These are phyloP conservation scores for Lachnellula cervina DNA, from an alignment of 2,329 filamentous ascomycete genomes.

Conservation along the genomic window DNA sequence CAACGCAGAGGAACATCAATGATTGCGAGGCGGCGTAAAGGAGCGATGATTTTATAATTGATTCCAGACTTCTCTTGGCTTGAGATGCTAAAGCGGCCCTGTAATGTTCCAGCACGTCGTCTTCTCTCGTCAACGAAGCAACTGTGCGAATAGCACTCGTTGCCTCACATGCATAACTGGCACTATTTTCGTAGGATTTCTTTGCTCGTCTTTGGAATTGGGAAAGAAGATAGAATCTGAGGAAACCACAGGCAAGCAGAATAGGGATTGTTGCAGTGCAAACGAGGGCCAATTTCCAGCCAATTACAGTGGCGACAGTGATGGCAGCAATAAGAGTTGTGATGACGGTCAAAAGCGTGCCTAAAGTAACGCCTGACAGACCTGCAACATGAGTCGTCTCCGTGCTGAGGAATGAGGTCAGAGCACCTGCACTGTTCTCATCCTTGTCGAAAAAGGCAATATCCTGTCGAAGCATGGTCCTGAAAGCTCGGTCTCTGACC, in stretches of 20 bases:
- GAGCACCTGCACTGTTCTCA: constrained; percentile 80
- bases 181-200: constrained; percentile 72
- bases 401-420: constrained; percentile 84
- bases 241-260: constrained; percentile 75
- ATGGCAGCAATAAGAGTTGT: constrained; percentile 77
- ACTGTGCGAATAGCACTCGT: constrained; percentile 93
- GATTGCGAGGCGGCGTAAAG: constrained; percentile 85
- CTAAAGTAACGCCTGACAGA: constrained; percentile 80
- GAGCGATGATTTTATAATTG: constrained; percentile 68
- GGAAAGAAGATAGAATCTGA: constrained; percentile 79
- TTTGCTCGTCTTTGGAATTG: constrained; percentile 76
- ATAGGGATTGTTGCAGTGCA: constrained; percentile 75
- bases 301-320: constrained; percentile 64
- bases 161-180: constrained; percentile 86
- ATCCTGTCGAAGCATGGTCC: constrained; percentile 85
- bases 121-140: constrained; percentile 81
- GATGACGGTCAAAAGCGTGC: constrained; percentile 73
- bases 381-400: constrained; percentile 87
- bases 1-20: constrained; percentile 75
- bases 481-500: constrained; percentile 77
- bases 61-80: constrained; percentile 62
- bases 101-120: constrained; percentile 72
- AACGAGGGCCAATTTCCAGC: constrained; percentile 84
- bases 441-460: constrained; percentile 87
- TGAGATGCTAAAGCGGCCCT: constrained; percentile 61